Evolutionary conservation across 495 filamentous ascomycete species (phyloP), one percentile per base, ranked within the genome.

Genomic region (Penicillium ochrochloron): DNA sequence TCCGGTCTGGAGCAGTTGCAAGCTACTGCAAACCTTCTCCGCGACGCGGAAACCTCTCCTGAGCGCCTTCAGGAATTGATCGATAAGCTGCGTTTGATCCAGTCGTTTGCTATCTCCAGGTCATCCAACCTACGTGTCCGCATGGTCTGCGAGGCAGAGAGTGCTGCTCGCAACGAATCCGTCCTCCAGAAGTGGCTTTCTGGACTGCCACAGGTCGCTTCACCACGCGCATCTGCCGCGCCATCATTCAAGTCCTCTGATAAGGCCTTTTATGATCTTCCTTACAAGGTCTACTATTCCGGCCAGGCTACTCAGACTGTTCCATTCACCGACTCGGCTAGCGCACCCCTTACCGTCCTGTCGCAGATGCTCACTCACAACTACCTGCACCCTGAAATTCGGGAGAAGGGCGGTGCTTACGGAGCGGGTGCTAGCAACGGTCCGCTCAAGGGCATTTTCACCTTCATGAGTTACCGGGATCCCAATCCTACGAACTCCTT

Each of bases 391-490:
- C 96, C 96, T 70, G 96, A 98, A 73, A 97, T 99, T 61, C 90
- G 95, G 34, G 95, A 99, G 76, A 99, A 99, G 76, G 95, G 95
- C 10, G 95, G 95, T 46, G 95, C 95, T 11, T 99, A 99, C 68
- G 95, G 95, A 62, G 94, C 93, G 19, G 92, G 92, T 17, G 93
- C 96, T 14, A 96, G 92, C 77, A 87, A 90, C 51, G 86, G 87
- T 11, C 88, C 88, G 4, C 71, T 96, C 3, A 89, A 90, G 66
- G 95, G 95, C 21, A 70, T 95, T 2, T 97, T 99, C 69, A 92
- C 93, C 41, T 94, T 97, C 78, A 97, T 94, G 78, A 94, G 90
- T 63, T 99, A 98, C 79, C 89, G 95, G 17, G 95, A 99, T 76
- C 95, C 96, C n/a, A 97, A 97, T 73, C 93, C 96, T 10, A 79